Conservation (phyloP, 768 basidiomycete genomes). For the Russula compacta region DNA sequence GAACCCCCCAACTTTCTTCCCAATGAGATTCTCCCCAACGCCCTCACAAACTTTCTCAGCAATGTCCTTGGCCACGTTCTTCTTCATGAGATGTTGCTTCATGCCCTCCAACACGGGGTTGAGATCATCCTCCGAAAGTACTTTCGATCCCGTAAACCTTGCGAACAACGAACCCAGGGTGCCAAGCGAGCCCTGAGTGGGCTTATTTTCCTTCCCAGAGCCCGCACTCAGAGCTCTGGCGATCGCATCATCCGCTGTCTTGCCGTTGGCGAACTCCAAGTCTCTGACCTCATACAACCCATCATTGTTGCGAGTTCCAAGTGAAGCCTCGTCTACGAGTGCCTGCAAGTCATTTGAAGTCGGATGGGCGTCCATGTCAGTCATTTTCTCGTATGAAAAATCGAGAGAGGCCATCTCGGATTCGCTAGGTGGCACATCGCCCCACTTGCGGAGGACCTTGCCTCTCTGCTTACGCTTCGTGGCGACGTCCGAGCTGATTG, state of each 20-base stretch:
- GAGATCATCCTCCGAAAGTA: constrained; percentile 73
- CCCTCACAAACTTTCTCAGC: constrained; percentile 90
- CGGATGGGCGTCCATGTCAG: constrained; percentile 27
- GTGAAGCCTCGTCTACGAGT: constrained; percentile 59
- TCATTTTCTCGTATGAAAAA: constrained; percentile 57
- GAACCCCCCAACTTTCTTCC: constrained; percentile 85
- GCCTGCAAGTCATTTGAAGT: constrained; percentile 42
- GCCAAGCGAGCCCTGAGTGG: constrained; percentile 43
- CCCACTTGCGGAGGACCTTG: constrained; percentile 86
- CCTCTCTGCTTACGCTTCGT: constrained; percentile 44
- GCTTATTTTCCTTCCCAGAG: constrained; percentile 24
- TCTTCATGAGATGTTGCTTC: constrained; percentile 97
- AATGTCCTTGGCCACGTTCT: constrained; percentile 96
- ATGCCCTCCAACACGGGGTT: constrained; percentile 85
- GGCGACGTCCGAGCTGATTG: constrained; percentile 47
- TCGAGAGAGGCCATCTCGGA: constrained; percentile 91
- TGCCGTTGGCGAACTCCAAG: constrained; percentile 61
- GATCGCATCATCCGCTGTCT: constrained; percentile 44
- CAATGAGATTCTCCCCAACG: constrained; percentile 83
- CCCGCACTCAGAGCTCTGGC: constrained; percentile 46
- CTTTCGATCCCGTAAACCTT: constrained; percentile 76
- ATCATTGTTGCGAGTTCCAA: constrained; percentile 68
- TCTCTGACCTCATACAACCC: constrained; percentile 71
- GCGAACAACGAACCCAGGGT: constrained; percentile 74
- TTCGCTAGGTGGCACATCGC: constrained; percentile 67